Base-by-base conservation (phyloP, 345 rosid genomes). In the Corchorus olitorius region DNA sequence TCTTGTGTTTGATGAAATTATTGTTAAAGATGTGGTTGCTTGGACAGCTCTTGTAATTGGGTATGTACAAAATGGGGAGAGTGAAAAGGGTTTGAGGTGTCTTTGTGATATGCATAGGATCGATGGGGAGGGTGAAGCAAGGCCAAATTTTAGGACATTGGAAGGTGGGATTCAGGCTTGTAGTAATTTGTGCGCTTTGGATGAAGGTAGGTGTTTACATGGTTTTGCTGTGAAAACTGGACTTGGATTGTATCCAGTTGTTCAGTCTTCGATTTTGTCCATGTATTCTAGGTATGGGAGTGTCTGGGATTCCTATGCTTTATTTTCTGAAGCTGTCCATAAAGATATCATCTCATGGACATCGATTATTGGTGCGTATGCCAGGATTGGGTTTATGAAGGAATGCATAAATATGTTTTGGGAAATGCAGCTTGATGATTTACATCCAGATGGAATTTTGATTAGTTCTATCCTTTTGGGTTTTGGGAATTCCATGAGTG, bases 121-220 rank as follows among this genome's bases (percentile, higher is more conserved):
- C 75, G 84, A 77, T 52, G 83, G 77, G 75, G 77, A 78, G 54
- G 70, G 73, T 16, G 90, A 83, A 46, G 11, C 13, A n/a, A 87
- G 78, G 76, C 88, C 89, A 15, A 92, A 85, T 86, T 81, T 76
- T 50, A 84, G 94, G 80, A 90, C 91, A 0, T 8, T 90, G 58
- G 97, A 86, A 75, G 88, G 93, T 39, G 92, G 87, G 4, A 81
- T 89, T 76, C 90, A 85, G 76, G 97, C 91, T 77, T 90, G 93
- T 76, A 86, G 79, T 14, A 87, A 89, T 82, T 64, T 87, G 76
- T 81, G 81, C 16, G 88, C 83, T 72, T 83, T 86, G 73, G 33
- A 53, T 15, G 84, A 74, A 81, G 91, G 91, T 8, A 81, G 77
- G 74, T 86, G 93, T 80, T 80, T 92, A 62, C 93, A 90, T 82